These are phyloP conservation scores for Verticillium klebahnii DNA, from an alignment of 2,329 filamentous ascomycete genomes.

Conservation along the genomic window DNA sequence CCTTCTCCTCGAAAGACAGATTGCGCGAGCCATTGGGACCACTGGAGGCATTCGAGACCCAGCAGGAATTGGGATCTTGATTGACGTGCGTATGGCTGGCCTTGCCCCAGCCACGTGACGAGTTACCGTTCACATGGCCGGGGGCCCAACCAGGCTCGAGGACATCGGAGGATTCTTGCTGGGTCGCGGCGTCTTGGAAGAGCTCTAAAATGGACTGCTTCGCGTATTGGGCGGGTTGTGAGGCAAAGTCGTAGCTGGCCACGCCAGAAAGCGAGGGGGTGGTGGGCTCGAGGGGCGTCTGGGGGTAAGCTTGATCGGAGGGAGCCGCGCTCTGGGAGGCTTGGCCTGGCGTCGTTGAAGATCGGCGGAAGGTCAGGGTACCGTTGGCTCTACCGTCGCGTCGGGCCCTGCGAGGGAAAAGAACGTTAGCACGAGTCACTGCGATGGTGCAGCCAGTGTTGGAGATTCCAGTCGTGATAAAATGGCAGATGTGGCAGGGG, in stretches of 20 bases:
- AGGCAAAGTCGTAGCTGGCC: constrained; percentile 18
- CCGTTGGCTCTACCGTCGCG: constrained; percentile 56
- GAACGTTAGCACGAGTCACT: constrained; percentile 7
- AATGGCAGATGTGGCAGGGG: background rate
- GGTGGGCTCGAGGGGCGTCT: constrained; percentile 16
- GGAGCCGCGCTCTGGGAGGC: constrained; percentile 29
- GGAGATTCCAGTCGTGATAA: background rate
- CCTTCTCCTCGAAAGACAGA: constrained; percentile 60
- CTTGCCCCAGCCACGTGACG: constrained; percentile 70
- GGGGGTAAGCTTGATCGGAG: constrained; percentile 29
- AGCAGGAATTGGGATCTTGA: constrained; percentile 86
- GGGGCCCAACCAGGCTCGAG: constrained; percentile 79
- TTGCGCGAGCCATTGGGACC: constrained; percentile 69
- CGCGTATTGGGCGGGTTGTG: constrained; percentile 59
- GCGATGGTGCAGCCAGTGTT: background rate
- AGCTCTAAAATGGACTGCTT: constrained; percentile 76
- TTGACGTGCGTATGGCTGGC: constrained; percentile 66
- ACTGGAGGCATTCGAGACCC: constrained; percentile 69
- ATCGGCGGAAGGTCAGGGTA: constrained; percentile 60
- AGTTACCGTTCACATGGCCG: constrained; percentile 60
- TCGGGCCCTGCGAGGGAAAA: constrained; percentile 44
- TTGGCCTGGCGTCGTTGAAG: constrained; percentile 52
- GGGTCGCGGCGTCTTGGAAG: constrained; percentile 43
- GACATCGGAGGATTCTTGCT: constrained; percentile 56
- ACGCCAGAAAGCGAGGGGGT: constrained; percentile 32